A percentile compares a stretch with the other conserved stretches of the same genome.
Evolutionary conservation across 371 early-diverging fungal genomes (phyloP).

Genomic region (Neoconidiobolus thromboides): DNA sequence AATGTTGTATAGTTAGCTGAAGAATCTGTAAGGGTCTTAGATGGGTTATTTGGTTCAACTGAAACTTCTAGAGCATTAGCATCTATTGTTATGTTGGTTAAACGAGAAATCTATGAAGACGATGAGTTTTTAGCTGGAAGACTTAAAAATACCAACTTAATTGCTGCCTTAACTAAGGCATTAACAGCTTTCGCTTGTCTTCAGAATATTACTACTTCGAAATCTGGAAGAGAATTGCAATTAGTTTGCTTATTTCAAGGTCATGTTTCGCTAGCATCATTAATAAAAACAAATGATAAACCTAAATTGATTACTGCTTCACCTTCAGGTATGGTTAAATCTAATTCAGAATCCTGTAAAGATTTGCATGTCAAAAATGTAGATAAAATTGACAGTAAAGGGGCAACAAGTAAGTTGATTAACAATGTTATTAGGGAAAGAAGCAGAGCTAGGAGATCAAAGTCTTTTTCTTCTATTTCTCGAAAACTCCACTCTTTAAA

Average conservation of each 20-base stretch:
- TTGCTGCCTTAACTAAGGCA: constrained; percentile 52
- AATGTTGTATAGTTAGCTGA: constrained; percentile 39
- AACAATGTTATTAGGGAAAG: too few species aligned
- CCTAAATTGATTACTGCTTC: too few species aligned
- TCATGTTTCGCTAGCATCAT: neutral
- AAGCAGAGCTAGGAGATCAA: too few species aligned
- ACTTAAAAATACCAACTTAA: constrained; percentile 36
- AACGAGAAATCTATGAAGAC: constrained; percentile 50
- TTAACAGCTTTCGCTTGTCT: constrained; percentile 67
- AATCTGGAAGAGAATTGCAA: neutral
- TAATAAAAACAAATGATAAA: neutral
- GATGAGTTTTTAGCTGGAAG: constrained; percentile 25
- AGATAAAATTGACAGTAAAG: too few species aligned
- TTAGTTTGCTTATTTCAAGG: too few species aligned
- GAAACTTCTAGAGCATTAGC: constrained; percentile 76
- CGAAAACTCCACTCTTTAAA: too few species aligned
- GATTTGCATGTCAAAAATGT: too few species aligned
- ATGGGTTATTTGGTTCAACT: constrained; percentile 78
- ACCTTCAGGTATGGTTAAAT: too few species aligned
- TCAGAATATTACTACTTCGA: constrained; percentile 50
- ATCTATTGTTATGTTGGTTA: constrained; percentile 54
- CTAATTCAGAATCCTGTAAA: too few species aligned
- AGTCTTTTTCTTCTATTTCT: too few species aligned
- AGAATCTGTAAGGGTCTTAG: constrained; percentile 73
- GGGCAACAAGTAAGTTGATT: too few species aligned